A percentile compares a stretch with the other conserved stretches of the same genome.
Conservation (phyloP, 495 filamentous ascomycete species). For the Tuber aestivum region DNA sequence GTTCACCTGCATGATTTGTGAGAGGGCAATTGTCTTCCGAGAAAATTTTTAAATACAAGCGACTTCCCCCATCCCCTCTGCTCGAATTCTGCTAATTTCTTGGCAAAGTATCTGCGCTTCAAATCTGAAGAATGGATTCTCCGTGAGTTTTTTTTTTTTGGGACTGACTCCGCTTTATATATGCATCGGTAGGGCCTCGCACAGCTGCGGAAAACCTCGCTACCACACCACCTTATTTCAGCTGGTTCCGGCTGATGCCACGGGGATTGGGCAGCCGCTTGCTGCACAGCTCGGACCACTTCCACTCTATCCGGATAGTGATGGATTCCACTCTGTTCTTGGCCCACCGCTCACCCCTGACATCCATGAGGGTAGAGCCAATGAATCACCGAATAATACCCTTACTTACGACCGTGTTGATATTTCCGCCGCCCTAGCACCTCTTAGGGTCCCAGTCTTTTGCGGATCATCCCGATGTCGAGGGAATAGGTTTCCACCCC, state of each 20-base stretch:
- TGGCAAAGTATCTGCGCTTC: not conserved
- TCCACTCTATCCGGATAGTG: not conserved
- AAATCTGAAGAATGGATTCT: not conserved
- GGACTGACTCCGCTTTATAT: not conserved
- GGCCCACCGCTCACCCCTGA: not conserved
- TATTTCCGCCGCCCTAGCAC: not conserved
- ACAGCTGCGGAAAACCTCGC: too few species aligned
- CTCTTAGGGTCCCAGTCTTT: not conserved
- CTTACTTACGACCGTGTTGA: not conserved
- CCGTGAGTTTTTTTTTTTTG: not conserved
- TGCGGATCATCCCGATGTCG: not conserved
- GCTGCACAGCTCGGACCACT: not conserved
- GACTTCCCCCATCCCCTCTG: not conserved
- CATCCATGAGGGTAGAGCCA: not conserved
- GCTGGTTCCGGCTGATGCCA: not conserved
- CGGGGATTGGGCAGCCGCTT: not conserved
- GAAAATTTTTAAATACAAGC: not conserved
- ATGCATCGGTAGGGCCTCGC: too few species aligned
- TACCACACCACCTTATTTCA: not conserved
- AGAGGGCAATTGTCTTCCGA: not conserved
- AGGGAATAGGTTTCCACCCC: not conserved
- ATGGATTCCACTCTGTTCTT: not conserved
- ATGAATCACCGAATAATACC: not conserved
- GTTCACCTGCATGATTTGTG: fast-evolving
- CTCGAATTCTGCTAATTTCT: not conserved